Evolutionary conservation across 2,329 filamentous ascomycete species (phyloP).

Genomic region (Phialocephala subalpina): DNA sequence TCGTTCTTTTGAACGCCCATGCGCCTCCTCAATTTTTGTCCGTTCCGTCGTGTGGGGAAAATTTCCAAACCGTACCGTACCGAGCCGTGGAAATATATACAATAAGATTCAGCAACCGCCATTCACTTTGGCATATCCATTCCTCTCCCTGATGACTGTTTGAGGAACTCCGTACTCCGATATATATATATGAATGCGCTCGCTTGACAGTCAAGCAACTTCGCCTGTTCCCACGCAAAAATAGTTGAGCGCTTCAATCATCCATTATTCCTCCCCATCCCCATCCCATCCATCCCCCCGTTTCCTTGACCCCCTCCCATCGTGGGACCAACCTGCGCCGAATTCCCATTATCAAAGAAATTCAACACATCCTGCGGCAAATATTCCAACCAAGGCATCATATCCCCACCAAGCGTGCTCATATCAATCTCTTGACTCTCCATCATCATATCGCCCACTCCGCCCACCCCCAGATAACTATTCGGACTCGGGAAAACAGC

Average conservation of each 20-base stretch:
- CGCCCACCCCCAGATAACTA: slow-evolving; percentile 38
- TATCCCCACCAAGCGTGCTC: slow-evolving; percentile 70
- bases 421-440: slow-evolving; percentile 82
- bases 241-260: too few species aligned
- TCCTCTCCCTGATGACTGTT: neutral
- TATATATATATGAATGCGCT: slow-evolving; percentile 6
- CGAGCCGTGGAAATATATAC: neutral
- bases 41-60: neutral
- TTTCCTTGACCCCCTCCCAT: neutral
- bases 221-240: too few species aligned
- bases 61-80: neutral
- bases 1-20: slow-evolving; percentile 1
- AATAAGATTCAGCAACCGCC: too few species aligned
- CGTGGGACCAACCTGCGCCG: neutral
- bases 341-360: slow-evolving; percentile 51
- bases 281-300: neutral
- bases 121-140: too few species aligned
- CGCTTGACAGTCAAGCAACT: too few species aligned
- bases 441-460: slow-evolving; percentile 66
- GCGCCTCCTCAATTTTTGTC: neutral
- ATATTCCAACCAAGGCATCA: slow-evolving; percentile 80
- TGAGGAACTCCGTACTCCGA: neutral
- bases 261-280: slow-evolving; percentile 6
- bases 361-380: slow-evolving; percentile 71
- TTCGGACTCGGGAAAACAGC: slow-evolving; percentile 25